Base-by-base conservation (phyloP, 1,139 yeast genomes). In the Yamadazyma siamensis region DNA sequence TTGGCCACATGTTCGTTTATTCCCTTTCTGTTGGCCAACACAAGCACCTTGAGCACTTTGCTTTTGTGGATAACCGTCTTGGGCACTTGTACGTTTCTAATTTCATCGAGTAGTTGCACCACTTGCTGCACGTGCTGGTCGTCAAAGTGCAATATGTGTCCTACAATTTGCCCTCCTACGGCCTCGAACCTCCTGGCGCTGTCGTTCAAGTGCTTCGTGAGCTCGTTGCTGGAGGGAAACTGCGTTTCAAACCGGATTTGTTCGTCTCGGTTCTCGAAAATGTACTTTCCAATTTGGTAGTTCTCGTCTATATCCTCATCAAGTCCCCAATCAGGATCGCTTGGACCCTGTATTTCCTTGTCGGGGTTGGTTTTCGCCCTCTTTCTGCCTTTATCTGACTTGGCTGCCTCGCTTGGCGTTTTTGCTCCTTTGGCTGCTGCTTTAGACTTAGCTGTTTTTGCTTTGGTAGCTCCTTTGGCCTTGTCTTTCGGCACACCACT, bases 301-400 rank as follows among this genome's bases (percentile, higher is more conserved):
- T 55, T 52, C 25, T 40, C 47, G 6, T 41, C 43, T 11, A 49
- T 35, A 21, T 46, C 39, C 14, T 61, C 70, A 7, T 61, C 68
- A 13, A 66, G 34, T 2, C 73, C 73, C 74, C 74, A 67, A 43
- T 67, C 74, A 4, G 63, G 51, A 43, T 67, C 74, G 29, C 54
- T 33, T 25, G 20, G 20, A 8, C 7, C 20, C 10, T 18, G 20
- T n/a, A n/a, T n/a, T n/a, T n/a, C n/a, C n/a, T n/a, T n/a, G n/a
- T n/a, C n/a, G n/a, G n/a, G n/a, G n/a, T n/a, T n/a, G n/a, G n/a
- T 31, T 33, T 16, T 20, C 26, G 7, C 12, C 24, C 11, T 25
- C 25, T 20, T 18, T 18, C n/a, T 27, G 16, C 16, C 31, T 25
- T 10, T 22, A 16, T 22, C 30, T 20, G 28, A 4, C 11, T 22